phyloP scores from a whole-genome alignment of 2,329 filamentous ascomycete genomes.

The Penicillium psychrosexuale region DNA sequence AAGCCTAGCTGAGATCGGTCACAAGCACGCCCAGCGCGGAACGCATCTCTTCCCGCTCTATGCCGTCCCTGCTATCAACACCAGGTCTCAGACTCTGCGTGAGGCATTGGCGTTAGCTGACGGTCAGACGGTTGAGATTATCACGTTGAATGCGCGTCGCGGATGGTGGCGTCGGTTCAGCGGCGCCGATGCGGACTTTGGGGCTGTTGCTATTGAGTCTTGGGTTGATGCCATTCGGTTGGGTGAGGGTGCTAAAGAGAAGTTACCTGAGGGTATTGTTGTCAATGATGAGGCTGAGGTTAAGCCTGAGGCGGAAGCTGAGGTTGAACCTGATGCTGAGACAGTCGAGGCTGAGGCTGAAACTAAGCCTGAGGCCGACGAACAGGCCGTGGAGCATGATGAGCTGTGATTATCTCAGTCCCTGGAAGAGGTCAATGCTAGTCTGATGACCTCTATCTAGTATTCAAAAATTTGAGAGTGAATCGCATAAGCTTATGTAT shows the following conservation, averaged over 20 bases:
- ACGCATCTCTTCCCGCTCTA: slow-evolving; percentile 80
- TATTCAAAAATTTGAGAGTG: not conserved
- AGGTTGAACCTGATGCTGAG: slow-evolving; percentile 10
- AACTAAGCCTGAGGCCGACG: slow-evolving; percentile 36
- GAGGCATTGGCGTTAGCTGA: slow-evolving; percentile 60
- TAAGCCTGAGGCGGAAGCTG: slow-evolving; percentile 30
- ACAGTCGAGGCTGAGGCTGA: slow-evolving; percentile 1
- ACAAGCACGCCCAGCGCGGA: slow-evolving; percentile 67
- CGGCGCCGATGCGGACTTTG: slow-evolving; percentile 48
- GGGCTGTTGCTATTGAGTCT: slow-evolving; percentile 62
- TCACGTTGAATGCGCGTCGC: slow-evolving; percentile 81
- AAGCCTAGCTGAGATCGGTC: slow-evolving; percentile 68
- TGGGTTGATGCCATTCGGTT: slow-evolving; percentile 93
- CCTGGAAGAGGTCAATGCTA: not conserved
- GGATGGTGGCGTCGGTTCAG: slow-evolving; percentile 79
- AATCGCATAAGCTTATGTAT: slow-evolving; percentile 1
- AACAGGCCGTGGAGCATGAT: slow-evolving; percentile 44
- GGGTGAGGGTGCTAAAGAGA: slow-evolving; percentile 78
- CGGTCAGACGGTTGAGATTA: slow-evolving; percentile 60
- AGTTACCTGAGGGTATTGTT: slow-evolving; percentile 63
- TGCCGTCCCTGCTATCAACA: slow-evolving; percentile 63
- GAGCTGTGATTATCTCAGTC: slow-evolving; percentile 36
- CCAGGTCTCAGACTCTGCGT: slow-evolving; percentile 55
- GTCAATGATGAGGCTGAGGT: slow-evolving; percentile 29
- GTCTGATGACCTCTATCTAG: not conserved